Base-by-base conservation (phyloP, 2,329 filamentous ascomycete species). In the Triangularia setosa region DNA sequence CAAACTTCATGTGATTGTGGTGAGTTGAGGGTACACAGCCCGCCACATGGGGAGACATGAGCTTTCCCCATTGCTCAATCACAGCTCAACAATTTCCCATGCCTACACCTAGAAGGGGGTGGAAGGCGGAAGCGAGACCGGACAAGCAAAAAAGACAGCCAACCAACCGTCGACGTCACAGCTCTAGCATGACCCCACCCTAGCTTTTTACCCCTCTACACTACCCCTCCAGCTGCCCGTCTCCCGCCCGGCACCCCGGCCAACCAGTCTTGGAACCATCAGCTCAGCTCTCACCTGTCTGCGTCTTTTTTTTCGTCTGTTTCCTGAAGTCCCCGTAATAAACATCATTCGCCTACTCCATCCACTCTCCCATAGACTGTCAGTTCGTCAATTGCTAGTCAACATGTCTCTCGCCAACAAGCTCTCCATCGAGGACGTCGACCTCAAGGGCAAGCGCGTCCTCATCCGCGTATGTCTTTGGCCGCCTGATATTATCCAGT, bases 331-430 rank as follows among this genome's bases (percentile, higher is more conserved):
- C 33, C 55, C 30, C 57, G 53, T 54, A 27, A 25, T 23, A 30
- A 64, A 33, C 55, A 53, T 40, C 18, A 7, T 30, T 64, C 30
- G 27, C 24, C 11, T 8, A 25, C 48, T 53, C 24, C n/a, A 14
- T 53, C 18, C 24, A 53, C 24, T 53, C 48, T 23, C 24, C 24
- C 48, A 25, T 24, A 23, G 21, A 53, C 24, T 25, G 21, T 54
- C 33, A 40, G 16, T 40, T 40, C 33, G 33, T 40, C 64, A 69
- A 69, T 71, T 68, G 64, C 68, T 71, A 68, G 62, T 69, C 76
- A 87, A 74, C 67, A 99, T 99, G 95, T 98, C 95, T 88, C 92
- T 99, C 78, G 91, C 93, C 74, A 97, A 89, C 87, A 99, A 99
- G 87, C 91, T 99, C 74, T 91, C 93, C 72, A 97, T 99, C 81